These are phyloP conservation scores for Excoecaria cochinchinensis DNA, from an alignment of 345 rosid genomes.

Conservation along the genomic window DNA sequence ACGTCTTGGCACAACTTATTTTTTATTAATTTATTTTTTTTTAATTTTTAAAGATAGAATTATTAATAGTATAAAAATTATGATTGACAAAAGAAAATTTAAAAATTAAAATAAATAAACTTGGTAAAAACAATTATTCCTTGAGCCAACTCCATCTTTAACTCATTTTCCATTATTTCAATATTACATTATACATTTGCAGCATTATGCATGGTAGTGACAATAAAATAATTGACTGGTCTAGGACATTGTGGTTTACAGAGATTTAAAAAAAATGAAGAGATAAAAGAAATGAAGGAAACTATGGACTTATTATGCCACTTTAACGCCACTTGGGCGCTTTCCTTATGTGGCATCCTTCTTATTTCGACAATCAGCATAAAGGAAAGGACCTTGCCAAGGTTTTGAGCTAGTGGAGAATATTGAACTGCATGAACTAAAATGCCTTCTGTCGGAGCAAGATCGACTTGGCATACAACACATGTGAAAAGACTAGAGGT, in stretches of 20 bases:
- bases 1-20: too few species aligned
- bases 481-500: conserved; percentile 70
- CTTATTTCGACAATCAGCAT: conserved; percentile 69
- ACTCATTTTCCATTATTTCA: conserved; percentile 35
- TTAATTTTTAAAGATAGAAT: too few species aligned
- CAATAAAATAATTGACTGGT: conserved; percentile 19
- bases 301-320: conserved; percentile 39
- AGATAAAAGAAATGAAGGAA: conserved; percentile 34
- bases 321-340: conserved; percentile 72
- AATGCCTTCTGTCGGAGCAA: conserved; percentile 74
- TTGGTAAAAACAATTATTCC: too few species aligned
- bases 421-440: conserved; percentile 73
- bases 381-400: conserved; percentile 96
- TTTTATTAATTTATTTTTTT: too few species aligned
- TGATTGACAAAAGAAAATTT: too few species aligned
- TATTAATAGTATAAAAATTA: too few species aligned
- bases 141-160: conserved; percentile 9
- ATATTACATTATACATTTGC: conserved; percentile 38
- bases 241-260: not conserved
- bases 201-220: conserved; percentile 2
- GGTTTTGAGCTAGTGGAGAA: conserved; percentile 69
- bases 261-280: not conserved
- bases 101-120: too few species aligned
- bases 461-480: conserved; percentile 79
- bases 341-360: conserved; percentile 98